These are phyloP conservation scores for Quillaja saponaria DNA, from an alignment of 306 rosid species.

Conservation along the genomic window DNA sequence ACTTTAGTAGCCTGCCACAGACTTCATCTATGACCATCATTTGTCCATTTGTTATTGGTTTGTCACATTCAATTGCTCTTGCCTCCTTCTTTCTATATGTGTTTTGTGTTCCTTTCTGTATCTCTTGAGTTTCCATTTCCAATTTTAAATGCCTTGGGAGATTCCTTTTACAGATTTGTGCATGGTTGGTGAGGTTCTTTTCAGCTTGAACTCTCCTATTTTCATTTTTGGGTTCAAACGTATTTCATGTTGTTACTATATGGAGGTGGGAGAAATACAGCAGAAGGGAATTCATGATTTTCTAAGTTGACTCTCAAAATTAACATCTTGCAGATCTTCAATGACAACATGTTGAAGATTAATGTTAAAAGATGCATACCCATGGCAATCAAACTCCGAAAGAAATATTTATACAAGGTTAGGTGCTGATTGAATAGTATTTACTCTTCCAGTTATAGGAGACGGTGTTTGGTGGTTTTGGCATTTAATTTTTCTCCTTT, in stretches of 20 bases:
- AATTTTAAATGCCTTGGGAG: background rate
- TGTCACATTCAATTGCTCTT: background rate
- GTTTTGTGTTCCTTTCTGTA: background rate
- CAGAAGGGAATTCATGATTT: slow-evolving; percentile 14
- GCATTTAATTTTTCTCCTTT: slow-evolving; percentile 17
- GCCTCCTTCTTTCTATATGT: background rate
- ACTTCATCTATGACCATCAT: background rate
- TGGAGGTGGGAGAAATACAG: slow-evolving; percentile 11
- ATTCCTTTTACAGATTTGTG: slow-evolving; percentile 13
- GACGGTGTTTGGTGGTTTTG: slow-evolving; percentile 16
- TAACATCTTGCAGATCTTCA: slow-evolving; percentile 64
- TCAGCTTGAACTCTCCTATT: background rate
- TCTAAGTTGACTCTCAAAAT: slow-evolving; percentile 29
- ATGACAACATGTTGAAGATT: slow-evolving; percentile 81
- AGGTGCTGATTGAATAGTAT: slow-evolving; percentile 23
- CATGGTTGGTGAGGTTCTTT: slow-evolving; percentile 7
- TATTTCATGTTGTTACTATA: slow-evolving; percentile 8
- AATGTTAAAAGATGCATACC: slow-evolving; percentile 72
- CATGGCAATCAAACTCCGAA: slow-evolving; percentile 76
- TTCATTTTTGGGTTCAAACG: slow-evolving; percentile 11
- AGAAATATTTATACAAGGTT: slow-evolving; percentile 85
- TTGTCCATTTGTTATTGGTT: background rate
- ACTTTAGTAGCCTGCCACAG: slow-evolving; percentile 1
- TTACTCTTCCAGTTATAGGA: slow-evolving; percentile 20
- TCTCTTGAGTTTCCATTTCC: slow-evolving; percentile 12